Conservation (phyloP, 192 early-diverging fungal genomes). For the Rhizoclosmatium sp. region DNA sequence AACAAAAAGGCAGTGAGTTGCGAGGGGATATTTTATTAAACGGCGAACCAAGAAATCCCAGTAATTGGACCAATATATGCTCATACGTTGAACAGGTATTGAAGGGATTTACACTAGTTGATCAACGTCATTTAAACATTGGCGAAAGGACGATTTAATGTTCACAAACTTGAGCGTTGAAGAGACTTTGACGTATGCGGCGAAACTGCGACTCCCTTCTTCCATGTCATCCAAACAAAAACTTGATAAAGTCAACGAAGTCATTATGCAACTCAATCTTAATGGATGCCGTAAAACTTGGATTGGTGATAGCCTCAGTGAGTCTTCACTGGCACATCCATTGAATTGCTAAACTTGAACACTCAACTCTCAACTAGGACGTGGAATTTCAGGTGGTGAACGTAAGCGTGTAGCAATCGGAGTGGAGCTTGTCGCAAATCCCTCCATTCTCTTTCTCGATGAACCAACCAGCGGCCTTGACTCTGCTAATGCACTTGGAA, state of each 20-base stretch:
- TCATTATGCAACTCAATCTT: conserved; percentile 67
- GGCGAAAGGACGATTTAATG: conserved; percentile 35
- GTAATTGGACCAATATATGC: conserved; percentile 41
- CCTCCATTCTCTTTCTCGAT: conserved; percentile 34
- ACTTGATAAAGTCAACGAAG: conserved; percentile 59
- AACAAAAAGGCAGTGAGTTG: conserved; percentile 27
- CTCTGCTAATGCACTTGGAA: conserved; percentile 64
- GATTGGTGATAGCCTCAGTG: conserved; percentile 55
- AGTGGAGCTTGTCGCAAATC: conserved; percentile 45
- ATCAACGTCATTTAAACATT: too few relatives aligned
- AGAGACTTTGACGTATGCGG: conserved; percentile 74
- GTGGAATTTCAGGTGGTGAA: conserved; percentile 61
- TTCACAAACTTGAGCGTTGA: conserved; percentile 63
- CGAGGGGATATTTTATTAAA: conserved; percentile 41
- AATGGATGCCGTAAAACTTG: conserved; percentile 59
- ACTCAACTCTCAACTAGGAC: conserved; percentile 13
- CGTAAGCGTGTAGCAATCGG: conserved; percentile 56
- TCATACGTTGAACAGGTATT: conserved; percentile 46
- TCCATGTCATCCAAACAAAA: conserved; percentile 49
- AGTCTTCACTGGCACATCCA: not conserved
- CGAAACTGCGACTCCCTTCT: conserved; percentile 66
- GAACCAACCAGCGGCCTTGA: conserved; percentile 67
- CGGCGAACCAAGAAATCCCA: conserved; percentile 14
- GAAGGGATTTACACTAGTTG: too few relatives aligned
- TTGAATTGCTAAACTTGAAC: not conserved